phyloP scores from a whole-genome alignment of 257 asterid species.

The Primulina eburnea region DNA sequence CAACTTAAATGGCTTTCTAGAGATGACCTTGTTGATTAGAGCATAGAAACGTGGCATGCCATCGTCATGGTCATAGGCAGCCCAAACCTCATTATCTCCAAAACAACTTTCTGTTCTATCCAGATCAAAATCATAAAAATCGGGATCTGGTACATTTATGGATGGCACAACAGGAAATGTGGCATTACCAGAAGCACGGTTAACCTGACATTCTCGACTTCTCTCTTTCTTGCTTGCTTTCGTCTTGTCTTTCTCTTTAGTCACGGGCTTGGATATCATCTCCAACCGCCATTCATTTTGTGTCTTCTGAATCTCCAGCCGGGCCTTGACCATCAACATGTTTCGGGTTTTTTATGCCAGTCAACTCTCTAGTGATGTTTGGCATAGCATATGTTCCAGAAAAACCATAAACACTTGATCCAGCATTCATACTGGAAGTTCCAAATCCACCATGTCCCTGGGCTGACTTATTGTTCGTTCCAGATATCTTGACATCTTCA shows the following conservation, averaged over 20 bases:
- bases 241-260: slow-evolving; percentile 24
- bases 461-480: slow-evolving; percentile 26
- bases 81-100: slow-evolving; percentile 79
- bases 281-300: background rate
- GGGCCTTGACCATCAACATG: slow-evolving; percentile 12
- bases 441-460: slow-evolving; percentile 27
- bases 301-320: background rate
- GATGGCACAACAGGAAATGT: slow-evolving; percentile 24
- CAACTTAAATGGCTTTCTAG: slow-evolving; percentile 66
- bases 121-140: slow-evolving; percentile 70
- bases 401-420: slow-evolving; percentile 28
- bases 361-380: slow-evolving; percentile 17
- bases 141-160: slow-evolving; percentile 82
- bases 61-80: slow-evolving; percentile 69
- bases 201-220: slow-evolving; percentile 19
- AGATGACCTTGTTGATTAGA: slow-evolving; percentile 54
- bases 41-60: slow-evolving; percentile 93
- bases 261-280: slow-evolving; percentile 19
- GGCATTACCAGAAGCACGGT: slow-evolving; percentile 30
- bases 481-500: slow-evolving; percentile 29
- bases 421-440: slow-evolving; percentile 17
- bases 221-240: slow-evolving; percentile 36
- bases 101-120: slow-evolving; percentile 60
- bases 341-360: slow-evolving; percentile 8
- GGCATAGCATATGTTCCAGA: slow-evolving; percentile 15